Percentiles rank a stretch among this genome's conserved stretches.
Conservation (phyloP, 2,329 filamentous ascomycete genomes). For the Neurospora crassa region DNA sequence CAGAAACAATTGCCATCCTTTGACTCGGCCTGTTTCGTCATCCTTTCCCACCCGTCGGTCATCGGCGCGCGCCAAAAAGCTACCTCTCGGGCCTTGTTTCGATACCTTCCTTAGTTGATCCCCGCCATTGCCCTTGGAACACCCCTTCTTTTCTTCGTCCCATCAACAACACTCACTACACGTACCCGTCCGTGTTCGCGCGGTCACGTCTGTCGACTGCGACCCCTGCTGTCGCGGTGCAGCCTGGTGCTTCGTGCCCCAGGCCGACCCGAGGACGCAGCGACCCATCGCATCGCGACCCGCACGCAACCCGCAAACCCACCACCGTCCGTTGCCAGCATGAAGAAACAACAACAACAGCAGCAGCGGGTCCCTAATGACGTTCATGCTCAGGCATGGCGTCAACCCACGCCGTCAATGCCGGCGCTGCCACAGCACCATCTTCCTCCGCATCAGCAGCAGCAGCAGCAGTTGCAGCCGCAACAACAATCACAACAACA, state of each 20-base stretch:
- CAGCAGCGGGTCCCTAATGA: constrained; percentile 15
- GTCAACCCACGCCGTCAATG: constrained; percentile 20
- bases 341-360: constrained; percentile 14
- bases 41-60: not conserved
- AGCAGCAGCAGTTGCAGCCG: constrained; percentile 18
- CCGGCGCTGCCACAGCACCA: constrained; percentile 23
- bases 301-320: not conserved
- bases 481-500: constrained; percentile 15
- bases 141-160: not conserved
- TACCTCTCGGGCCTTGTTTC: constrained; percentile 12
- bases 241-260: constrained; percentile 17
- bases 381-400: constrained; percentile 21
- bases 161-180: not conserved
- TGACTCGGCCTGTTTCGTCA: not conserved
- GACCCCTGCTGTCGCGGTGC: constrained; percentile 11
- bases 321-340: constrained; percentile 7
- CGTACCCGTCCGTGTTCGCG: constrained; percentile 1
- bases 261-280: constrained; percentile 12
- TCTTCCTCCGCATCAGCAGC: constrained; percentile 20
- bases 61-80: not conserved
- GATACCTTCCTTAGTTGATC: constrained; percentile 1
- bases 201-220: constrained; percentile 6
- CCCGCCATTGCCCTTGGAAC: not conserved
- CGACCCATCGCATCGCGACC: not conserved
- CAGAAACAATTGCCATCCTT: not conserved